phyloP scores from a whole-genome alignment of 2,329 filamentous ascomycete genomes.

The Apiospora marii region DNA sequence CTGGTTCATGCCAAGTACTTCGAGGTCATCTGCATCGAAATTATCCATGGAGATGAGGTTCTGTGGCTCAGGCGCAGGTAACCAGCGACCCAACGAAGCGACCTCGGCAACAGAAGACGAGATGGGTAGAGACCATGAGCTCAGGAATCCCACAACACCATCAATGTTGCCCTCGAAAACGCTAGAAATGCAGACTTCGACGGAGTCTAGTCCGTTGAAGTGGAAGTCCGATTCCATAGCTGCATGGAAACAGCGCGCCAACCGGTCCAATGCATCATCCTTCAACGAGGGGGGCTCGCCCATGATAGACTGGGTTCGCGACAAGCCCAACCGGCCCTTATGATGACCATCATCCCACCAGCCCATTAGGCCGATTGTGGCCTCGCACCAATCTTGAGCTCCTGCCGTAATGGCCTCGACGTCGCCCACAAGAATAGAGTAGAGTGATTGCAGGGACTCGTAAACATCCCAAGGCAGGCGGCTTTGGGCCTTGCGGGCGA shows the following conservation, averaged over 20 bases:
- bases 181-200: constrained; percentile 84
- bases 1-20: constrained; percentile 76
- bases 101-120: constrained; percentile 83
- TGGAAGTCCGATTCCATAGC: constrained; percentile 75
- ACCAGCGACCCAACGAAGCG: constrained; percentile 83
- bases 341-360: constrained; percentile 88
- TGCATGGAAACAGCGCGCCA: constrained; percentile 75
- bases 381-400: constrained; percentile 92
- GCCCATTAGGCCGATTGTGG: constrained; percentile 79
- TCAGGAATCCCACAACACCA: constrained; percentile 76
- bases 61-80: constrained; percentile 66
- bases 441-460: constrained; percentile 81
- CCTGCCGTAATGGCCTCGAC: constrained; percentile 77
- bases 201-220: constrained; percentile 76
- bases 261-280: constrained; percentile 76
- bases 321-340: constrained; percentile 46
- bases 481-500: constrained; percentile 81
- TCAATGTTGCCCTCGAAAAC: constrained; percentile 85
- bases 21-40: constrained; percentile 84
- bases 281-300: constrained; percentile 48
- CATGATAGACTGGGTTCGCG: constrained; percentile 51
- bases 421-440: constrained; percentile 81
- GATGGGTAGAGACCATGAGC: constrained; percentile 81
- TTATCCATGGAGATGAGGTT: constrained; percentile 66
- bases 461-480: constrained; percentile 91